phyloP scores from a whole-genome alignment of 2,329 filamentous ascomycete species.

The Biscogniauxia marginata region DNA sequence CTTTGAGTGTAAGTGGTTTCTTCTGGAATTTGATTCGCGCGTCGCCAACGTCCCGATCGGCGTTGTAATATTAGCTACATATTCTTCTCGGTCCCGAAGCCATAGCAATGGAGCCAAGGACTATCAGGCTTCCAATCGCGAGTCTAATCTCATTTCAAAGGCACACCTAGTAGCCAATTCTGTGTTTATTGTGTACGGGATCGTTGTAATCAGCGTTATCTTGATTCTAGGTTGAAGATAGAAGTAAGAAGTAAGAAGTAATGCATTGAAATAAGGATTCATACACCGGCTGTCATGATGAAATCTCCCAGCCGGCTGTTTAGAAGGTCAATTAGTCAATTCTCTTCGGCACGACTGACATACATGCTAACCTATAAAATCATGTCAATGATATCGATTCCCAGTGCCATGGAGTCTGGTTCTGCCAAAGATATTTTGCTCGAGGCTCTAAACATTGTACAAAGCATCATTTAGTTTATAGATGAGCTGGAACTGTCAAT shows the following conservation, averaged over 20 bases:
- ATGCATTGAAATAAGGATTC: background rate
- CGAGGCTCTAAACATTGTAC: background rate
- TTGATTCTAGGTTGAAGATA: background rate
- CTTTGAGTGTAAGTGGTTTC: background rate
- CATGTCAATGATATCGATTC: no score
- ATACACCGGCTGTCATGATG: background rate
- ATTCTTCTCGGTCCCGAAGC: background rate
- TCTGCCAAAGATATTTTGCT: background rate
- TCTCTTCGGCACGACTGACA: no score
- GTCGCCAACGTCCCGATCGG: background rate
- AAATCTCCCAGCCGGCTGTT: no score
- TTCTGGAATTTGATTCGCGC: background rate
- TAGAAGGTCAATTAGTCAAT: no score
- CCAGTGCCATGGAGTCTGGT: no score
- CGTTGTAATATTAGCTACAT: background rate
- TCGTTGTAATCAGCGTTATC: background rate
- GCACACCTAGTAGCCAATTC: background rate
- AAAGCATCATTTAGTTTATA: background rate
- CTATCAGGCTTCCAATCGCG: background rate
- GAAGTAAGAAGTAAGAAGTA: background rate
- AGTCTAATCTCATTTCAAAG: background rate
- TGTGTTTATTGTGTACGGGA: background rate
- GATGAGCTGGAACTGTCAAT: background rate
- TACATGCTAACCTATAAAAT: background rate
- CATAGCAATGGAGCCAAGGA: background rate